These are phyloP conservation scores for Cystobasidiopsis lactophilus DNA, from an alignment of 768 basidiomycete genomes.

Conservation along the genomic window DNA sequence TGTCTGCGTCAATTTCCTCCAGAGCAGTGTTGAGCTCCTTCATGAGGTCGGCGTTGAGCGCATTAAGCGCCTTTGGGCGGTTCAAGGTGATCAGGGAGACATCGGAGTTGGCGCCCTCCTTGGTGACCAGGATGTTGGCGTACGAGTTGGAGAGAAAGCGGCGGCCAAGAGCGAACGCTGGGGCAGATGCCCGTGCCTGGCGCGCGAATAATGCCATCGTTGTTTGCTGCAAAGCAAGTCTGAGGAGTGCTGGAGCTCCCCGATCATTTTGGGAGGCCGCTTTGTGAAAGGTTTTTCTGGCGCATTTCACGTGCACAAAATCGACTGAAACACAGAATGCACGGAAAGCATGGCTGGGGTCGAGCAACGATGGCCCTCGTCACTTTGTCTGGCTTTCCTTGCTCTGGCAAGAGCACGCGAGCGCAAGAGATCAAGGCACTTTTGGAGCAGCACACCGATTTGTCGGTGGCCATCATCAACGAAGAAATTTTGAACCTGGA, in stretches of 20 bases:
- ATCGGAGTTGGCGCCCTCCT: slow-evolving; percentile 6
- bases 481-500: slow-evolving; percentile 16
- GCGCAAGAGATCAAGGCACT: slow-evolving; percentile 40
- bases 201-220: neutral
- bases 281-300: slow-evolving; percentile 21
- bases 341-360: neutral
- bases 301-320: too few relatives aligned
- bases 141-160: slow-evolving; percentile 5
- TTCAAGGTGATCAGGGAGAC: slow-evolving; percentile 55
- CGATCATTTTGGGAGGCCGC: slow-evolving; percentile 24
- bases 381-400: slow-evolving; percentile 70
- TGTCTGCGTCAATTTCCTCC: slow-evolving; percentile 45
- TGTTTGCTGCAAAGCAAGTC: neutral
- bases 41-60: slow-evolving; percentile 59
- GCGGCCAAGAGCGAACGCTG: neutral
- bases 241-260: neutral
- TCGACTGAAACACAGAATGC: too few relatives aligned
- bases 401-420: slow-evolving; percentile 61
- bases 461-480: slow-evolving; percentile 16
- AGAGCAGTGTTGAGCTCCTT: slow-evolving; percentile 59
- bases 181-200: neutral
- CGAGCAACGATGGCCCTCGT: slow-evolving; percentile 54
- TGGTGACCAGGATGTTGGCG: slow-evolving; percentile 18
- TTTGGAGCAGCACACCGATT: slow-evolving; percentile 29
- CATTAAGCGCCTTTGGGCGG: slow-evolving; percentile 66